Evolutionary conservation across 2,329 filamentous ascomycete genomes (phyloP), one percentile per base, ranked within the genome.

Genomic region (Esteya vermicola): DNA sequence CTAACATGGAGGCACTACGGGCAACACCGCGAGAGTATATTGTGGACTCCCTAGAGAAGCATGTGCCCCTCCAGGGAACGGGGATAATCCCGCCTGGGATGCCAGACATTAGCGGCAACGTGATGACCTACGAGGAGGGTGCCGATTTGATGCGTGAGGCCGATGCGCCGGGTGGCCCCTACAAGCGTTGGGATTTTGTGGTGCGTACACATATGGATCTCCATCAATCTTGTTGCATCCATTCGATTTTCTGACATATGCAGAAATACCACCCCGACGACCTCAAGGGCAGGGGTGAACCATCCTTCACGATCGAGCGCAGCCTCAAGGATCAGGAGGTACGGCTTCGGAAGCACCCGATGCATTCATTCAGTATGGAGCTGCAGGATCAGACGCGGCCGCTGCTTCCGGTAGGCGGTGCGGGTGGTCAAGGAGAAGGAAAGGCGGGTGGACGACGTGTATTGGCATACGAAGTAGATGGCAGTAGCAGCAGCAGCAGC

Each of bases 91-190:
- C 88, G 2, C 76, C 81, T 0, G 86, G 88, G 19, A 60, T 70
- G 49, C 59, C 60, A 1, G 86, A 93, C 54, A 60, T 70, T 16
- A 67, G 73, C 41, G 88, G 88, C 3, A 69, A 75, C 39, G 62
- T 70, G 10, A 84, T 93, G 65, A 48, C 78, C 22, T 95, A 95
- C 51, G 67, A 85, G 51, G 86, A 95, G 52, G 86, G 86, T n/a
- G 70, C 79, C 3, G 85, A 94, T 52, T 65, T 94, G 54, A 86
- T 88, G 80, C 69, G 79, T 37, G 84, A 89, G 51, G 59, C 62
- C 1, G 74, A 81, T 45, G 72, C 74, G 4, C 54, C 62, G 1
- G 83, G 82, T 14, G 82, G 79, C n/a, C 68, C 81, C 13, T 94
- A 91, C 54, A 81, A 76, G 61, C 72, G 84, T 35, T 89, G 76